These are phyloP conservation scores for Colletotrichum zoysiae DNA, from an alignment of 2,329 filamentous ascomycete genomes.

Conservation along the genomic window DNA sequence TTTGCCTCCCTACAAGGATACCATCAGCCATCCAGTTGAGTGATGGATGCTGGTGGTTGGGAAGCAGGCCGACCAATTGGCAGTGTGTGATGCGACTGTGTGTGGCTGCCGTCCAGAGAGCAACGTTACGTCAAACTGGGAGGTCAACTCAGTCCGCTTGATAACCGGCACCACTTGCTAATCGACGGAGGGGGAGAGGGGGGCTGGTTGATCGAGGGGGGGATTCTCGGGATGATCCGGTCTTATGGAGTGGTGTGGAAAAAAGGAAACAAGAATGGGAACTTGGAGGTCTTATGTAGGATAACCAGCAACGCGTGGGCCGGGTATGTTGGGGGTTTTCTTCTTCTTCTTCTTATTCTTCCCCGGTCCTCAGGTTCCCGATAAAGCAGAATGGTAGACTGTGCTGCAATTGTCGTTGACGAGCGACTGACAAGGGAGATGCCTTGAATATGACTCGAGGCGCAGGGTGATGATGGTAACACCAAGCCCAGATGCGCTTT, in stretches of 20 bases:
- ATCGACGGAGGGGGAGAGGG: constrained; percentile 23
- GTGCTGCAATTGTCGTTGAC: constrained; percentile 13
- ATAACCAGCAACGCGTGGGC: constrained; percentile 4
- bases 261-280: neutral
- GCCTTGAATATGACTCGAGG: constrained; percentile 20
- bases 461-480: neutral
- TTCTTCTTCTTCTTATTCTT: neutral
- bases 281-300: constrained; percentile 9
- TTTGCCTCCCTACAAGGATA: neutral
- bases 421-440: constrained; percentile 23
- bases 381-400: constrained; percentile 3
- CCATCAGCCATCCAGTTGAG: neutral
- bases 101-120: constrained; percentile 15
- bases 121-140: constrained; percentile 40
- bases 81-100: constrained; percentile 18
- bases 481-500: constrained; percentile 14
- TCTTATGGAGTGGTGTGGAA: constrained; percentile 1
- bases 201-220: constrained; percentile 27
- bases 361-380: constrained; percentile 1
- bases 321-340: constrained; percentile 4
- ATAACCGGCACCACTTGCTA: constrained; percentile 22
- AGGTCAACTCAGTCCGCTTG: constrained; percentile 12
- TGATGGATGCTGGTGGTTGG: constrained; percentile 32
- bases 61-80: constrained; percentile 16
- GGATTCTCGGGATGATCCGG: constrained; percentile 13